Percentiles rank a stretch among this genome's conserved stretches.
Evolutionary conservation across 495 filamentous ascomycete species (phyloP).

Genomic region (Trichoderma gamsii): DNA sequence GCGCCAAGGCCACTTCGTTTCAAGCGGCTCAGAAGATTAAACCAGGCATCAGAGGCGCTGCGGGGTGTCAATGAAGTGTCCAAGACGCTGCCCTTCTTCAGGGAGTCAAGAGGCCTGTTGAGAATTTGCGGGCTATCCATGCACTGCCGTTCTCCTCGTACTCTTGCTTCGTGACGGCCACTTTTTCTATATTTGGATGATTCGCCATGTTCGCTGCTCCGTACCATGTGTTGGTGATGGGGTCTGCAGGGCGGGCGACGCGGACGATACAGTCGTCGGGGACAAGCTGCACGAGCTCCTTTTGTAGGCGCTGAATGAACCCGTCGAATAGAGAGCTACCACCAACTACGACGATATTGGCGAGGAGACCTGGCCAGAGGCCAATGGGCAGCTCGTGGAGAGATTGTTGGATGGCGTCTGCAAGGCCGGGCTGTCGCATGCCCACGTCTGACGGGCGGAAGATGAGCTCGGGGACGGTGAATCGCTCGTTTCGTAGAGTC

Average conservation of each 20-base stretch:
- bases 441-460: slow-evolving; percentile 86
- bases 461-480: slow-evolving; percentile 81
- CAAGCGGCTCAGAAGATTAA: neutral
- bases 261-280: slow-evolving; percentile 73
- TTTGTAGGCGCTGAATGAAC: slow-evolving; percentile 76
- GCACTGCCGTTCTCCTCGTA: slow-evolving; percentile 80
- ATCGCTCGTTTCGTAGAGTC: slow-evolving; percentile 85
- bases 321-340: slow-evolving; percentile 76
- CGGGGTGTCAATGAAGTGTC: neutral
- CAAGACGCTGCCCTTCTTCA: neutral
- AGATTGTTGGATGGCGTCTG: slow-evolving; percentile 73
- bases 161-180: slow-evolving; percentile 76
- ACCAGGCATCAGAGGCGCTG: neutral
- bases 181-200: slow-evolving; percentile 54
- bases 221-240: slow-evolving; percentile 75
- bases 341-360: slow-evolving; percentile 84
- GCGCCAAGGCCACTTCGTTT: neutral
- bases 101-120: slow-evolving; percentile 24
- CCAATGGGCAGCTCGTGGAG: slow-evolving; percentile 69
- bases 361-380: slow-evolving; percentile 69
- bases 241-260: slow-evolving; percentile 64
- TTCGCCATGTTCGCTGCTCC: slow-evolving; percentile 72
- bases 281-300: slow-evolving; percentile 66
- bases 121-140: slow-evolving; percentile 73
- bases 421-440: slow-evolving; percentile 75